Evolutionary conservation across 495 filamentous ascomycete species (phyloP).

Genomic region (Hypoxylon lienhwacheense): DNA sequence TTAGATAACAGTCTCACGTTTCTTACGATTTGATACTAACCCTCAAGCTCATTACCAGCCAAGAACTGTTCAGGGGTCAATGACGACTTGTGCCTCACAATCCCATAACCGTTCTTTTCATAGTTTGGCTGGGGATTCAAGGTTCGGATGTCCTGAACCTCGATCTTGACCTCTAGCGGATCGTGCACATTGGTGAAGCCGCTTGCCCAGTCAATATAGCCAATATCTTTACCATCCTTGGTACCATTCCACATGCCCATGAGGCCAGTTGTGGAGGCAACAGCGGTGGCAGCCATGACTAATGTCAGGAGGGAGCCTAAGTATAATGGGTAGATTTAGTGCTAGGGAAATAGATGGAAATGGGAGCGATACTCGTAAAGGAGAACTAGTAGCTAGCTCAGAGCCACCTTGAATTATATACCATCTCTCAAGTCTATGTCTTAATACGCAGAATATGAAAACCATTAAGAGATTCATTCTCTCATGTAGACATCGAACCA

Average conservation of each 20-base stretch:
- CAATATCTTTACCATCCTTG: constrained; percentile 29
- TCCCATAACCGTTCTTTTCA: constrained; percentile 32
- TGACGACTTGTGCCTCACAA: constrained; percentile 37
- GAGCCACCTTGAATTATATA: constrained; percentile 31
- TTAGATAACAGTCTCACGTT: not conserved
- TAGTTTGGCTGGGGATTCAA: constrained; percentile 30
- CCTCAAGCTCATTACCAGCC: constrained; percentile 34
- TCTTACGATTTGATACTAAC: not conserved
- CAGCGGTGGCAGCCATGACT: constrained; percentile 35
- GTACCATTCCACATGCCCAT: constrained; percentile 41
- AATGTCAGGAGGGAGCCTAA: not conserved
- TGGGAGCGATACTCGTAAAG: constrained; percentile 7
- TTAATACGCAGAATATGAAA: not conserved
- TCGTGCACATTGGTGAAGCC: constrained; percentile 33
- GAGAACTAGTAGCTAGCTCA: not conserved
- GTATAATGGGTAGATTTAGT: constrained; percentile 1
- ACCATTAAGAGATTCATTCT: not conserved
- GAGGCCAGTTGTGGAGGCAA: constrained; percentile 34
- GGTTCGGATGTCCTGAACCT: constrained; percentile 35
- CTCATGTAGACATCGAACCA: constrained; percentile 1
- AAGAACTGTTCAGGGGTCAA: constrained; percentile 36
- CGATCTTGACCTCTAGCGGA: constrained; percentile 33
- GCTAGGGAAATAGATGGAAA: constrained; percentile 1
- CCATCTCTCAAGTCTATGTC: not conserved
- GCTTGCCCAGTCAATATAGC: constrained; percentile 35